Evolutionary conservation across 768 basidiomycete genomes (phyloP).

Genomic region (Pleurotus salmoneostramineus): DNA sequence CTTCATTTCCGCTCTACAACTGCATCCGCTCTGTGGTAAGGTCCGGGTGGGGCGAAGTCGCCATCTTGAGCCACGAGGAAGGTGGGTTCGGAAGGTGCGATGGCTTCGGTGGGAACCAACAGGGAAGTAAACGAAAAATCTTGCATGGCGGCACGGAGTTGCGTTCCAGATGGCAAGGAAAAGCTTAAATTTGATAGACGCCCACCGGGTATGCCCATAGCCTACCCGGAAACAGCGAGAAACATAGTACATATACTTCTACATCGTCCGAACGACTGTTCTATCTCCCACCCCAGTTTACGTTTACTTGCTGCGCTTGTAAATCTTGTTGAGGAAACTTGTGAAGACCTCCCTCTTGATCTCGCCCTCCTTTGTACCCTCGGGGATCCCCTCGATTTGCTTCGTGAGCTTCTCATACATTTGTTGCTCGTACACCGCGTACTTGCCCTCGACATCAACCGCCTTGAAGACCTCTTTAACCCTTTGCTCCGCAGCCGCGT

Average conservation of each 20-base stretch:
- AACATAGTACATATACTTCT: neutral
- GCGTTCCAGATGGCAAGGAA: neutral
- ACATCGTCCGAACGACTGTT: neutral
- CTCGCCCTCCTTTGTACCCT: conserved; percentile 37
- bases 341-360: conserved; percentile 71
- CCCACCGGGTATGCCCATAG: too few relatives aligned
- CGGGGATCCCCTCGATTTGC: conserved; percentile 73
- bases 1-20: conserved; percentile 2
- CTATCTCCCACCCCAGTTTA: neutral
- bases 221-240: too few relatives aligned
- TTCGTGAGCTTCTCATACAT: conserved; percentile 62
- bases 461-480: conserved; percentile 66
- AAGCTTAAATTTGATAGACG: too few relatives aligned
- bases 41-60: neutral
- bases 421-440: conserved; percentile 75
- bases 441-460: conserved; percentile 61
- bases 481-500: conserved; percentile 44
- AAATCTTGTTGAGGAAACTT: conserved; percentile 87
- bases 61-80: neutral
- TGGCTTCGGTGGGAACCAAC: neutral
- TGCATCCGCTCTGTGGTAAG: neutral
- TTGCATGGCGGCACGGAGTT: neutral
- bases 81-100: neutral
- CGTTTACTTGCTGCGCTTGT: conserved; percentile 52
- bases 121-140: neutral